Percentiles rank a stretch among this genome's conserved stretches.
phyloP scores from a whole-genome alignment of 345 rosid species.

The Citrus sinensis region DVS_A1.0 CM039164.1:15727001-15727500 shows the following conservation, averaged over 20 bases:
- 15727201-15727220: constrained; percentile 7
- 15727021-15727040: constrained; percentile 3
- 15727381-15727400: constrained; percentile 38
- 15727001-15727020: background rate
- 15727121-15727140: constrained; percentile 29
- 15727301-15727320: background rate
- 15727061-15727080: background rate
- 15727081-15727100: background rate
- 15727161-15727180: constrained; percentile 28
- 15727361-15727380: constrained; percentile 9
- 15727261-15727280: background rate
- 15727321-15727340: background rate
- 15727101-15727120: constrained; percentile 7
- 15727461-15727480: constrained; percentile 82
- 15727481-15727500: constrained; percentile 38
- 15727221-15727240: constrained; percentile 4
- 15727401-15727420: constrained; percentile 34
- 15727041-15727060: background rate
- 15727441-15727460: constrained; percentile 82
- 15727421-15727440: constrained; percentile 26
- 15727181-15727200: constrained; percentile 41
- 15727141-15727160: constrained; percentile 29
- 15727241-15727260: background rate
- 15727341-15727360: background rate
- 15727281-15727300: background rate